Conservation (phyloP, 345 rosid species). For the Nasturtium officinale region DNA sequence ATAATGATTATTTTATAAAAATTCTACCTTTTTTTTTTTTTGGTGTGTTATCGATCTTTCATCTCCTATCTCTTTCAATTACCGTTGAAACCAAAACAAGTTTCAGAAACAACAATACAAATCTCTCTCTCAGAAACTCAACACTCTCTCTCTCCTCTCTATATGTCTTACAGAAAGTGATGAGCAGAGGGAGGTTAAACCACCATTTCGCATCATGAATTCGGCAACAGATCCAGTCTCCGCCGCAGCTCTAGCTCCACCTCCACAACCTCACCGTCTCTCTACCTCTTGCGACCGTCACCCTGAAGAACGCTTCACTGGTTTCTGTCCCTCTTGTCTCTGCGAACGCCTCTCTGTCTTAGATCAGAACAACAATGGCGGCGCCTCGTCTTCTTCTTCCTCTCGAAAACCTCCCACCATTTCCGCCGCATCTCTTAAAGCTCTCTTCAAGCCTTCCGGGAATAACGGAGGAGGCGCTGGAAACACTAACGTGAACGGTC, state of each 20-base stretch:
- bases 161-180: conserved; percentile 28
- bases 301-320: conserved; percentile 85
- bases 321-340: conserved; percentile 97
- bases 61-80: conserved; percentile 47
- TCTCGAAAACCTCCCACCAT: conserved; percentile 61
- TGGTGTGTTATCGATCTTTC: conserved; percentile 22
- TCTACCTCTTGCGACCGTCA: conserved; percentile 92
- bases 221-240: conserved; percentile 64
- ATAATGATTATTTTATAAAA: background rate
- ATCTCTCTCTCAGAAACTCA: conserved; percentile 19
- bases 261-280: conserved; percentile 83
- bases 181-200: conserved; percentile 49
- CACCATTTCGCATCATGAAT: conserved; percentile 74
- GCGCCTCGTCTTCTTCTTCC: conserved; percentile 46
- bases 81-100: conserved; percentile 69
- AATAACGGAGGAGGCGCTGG: conserved; percentile 34
- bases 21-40: background rate
- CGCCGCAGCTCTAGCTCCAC: conserved; percentile 41
- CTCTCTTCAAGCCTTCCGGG: conserved; percentile 58
- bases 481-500: conserved; percentile 27
- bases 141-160: conserved; percentile 27
- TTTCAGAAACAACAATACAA: conserved; percentile 34
- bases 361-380: conserved; percentile 56
- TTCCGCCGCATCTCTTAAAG: conserved; percentile 65
- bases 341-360: conserved; percentile 93